phyloP scores from a whole-genome alignment of 306 rosid species.

The Medicago arabica region DNA sequence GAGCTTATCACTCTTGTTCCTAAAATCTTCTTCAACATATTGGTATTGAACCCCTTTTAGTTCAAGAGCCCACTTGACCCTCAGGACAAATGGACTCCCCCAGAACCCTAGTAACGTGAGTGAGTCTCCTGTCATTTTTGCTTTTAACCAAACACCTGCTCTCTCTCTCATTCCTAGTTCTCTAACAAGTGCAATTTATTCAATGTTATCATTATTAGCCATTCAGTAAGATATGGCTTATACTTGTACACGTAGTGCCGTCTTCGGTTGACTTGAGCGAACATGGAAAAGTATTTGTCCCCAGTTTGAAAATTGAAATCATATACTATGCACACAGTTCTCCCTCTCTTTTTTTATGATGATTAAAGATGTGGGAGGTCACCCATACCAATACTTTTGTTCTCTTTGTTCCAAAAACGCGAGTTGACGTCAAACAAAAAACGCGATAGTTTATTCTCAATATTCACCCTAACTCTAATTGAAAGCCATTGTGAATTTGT shows the following conservation, averaged over 20 bases:
- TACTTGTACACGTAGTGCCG: neutral
- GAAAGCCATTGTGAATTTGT: too few species aligned
- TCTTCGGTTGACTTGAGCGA: neutral
- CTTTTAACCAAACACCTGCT: neutral
- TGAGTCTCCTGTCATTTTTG: constrained; percentile 46
- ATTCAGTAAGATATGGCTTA: neutral
- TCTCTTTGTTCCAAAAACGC: too few species aligned
- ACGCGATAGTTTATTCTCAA: too few species aligned
- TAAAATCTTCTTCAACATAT: constrained; percentile 53
- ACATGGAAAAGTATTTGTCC: neutral
- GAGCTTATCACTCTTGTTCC: constrained; percentile 51
- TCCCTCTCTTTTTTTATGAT: too few species aligned
- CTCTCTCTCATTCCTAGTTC: neutral
- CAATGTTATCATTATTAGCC: neutral
- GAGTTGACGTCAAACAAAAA: too few species aligned
- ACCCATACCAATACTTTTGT: too few species aligned
- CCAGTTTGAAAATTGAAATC: too few species aligned
- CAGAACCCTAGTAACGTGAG: constrained; percentile 51
- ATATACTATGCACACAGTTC: too few species aligned
- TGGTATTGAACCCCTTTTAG: constrained; percentile 47
- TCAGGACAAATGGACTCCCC: constrained; percentile 48
- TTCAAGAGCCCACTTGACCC: constrained; percentile 55
- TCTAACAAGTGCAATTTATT: neutral
- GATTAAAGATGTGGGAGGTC: too few species aligned
- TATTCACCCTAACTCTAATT: too few species aligned